phyloP scores from a whole-genome alignment of 1,139 yeast species.

The Lizanozyma gosingica region DNA sequence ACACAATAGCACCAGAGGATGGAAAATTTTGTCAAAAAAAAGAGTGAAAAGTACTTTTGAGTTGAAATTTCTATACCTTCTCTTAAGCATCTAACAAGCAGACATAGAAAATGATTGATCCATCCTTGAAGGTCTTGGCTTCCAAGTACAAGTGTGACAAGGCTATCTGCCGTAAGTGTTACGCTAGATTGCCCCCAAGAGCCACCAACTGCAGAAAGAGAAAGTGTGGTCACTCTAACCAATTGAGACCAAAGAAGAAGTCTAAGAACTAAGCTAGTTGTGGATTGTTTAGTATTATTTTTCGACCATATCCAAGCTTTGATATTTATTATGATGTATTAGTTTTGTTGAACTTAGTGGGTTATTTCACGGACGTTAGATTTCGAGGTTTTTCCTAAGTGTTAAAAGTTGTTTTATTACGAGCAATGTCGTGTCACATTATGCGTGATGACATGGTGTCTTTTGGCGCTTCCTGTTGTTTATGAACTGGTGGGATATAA shows the following conservation, averaged over 20 bases:
- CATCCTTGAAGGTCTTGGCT: constrained; percentile 98
- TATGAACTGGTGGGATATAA: no score
- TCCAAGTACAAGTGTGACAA: constrained; percentile 99
- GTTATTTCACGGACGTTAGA: no score
- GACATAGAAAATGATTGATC: constrained; percentile 71
- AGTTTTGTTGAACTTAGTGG: no score
- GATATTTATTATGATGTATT: background rate
- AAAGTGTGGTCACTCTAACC: constrained; percentile 99
- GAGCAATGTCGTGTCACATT: no score
- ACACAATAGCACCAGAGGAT: no score
- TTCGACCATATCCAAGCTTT: background rate
- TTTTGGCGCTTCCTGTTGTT: no score
- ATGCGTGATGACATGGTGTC: no score
- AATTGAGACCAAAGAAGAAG: constrained; percentile 99
- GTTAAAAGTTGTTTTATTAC: background rate
- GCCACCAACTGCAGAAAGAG: constrained; percentile 99
- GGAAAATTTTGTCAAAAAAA: constrained; percentile 2
- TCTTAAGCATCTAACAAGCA: constrained; percentile 2
- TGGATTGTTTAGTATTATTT: background rate
- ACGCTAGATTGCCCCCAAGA: constrained; percentile 99
- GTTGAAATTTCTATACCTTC: constrained; percentile 4
- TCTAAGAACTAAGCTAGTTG: constrained; percentile 38
- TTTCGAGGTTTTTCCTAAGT: background rate
- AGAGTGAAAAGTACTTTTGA: constrained; percentile 1
- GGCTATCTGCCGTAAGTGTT: constrained; percentile 98